Percentiles rank a stretch among this genome's conserved stretches.
These are phyloP conservation scores for Venturia carpophila DNA, from an alignment of 2,329 filamentous ascomycete species.

Conservation along the genomic window DNA sequence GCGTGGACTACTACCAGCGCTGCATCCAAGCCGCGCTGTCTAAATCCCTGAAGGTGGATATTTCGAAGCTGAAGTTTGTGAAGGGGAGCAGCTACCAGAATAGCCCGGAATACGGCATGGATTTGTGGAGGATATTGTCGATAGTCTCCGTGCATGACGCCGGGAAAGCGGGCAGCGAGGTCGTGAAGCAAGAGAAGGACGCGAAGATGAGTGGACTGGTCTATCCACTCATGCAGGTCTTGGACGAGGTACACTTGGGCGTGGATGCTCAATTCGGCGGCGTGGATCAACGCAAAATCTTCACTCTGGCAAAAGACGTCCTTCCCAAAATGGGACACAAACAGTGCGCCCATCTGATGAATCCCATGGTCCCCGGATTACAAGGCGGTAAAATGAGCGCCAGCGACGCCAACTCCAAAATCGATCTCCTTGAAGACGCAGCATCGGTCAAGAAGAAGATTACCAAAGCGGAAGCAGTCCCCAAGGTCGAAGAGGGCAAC, in stretches of 20 bases:
- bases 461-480: slow-evolving; percentile 72
- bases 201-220: slow-evolving; percentile 65
- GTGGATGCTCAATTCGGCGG: slow-evolving; percentile 84
- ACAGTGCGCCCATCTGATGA: slow-evolving; percentile 62
- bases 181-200: slow-evolving; percentile 86
- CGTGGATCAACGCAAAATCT: slow-evolving; percentile 78
- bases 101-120: slow-evolving; percentile 66
- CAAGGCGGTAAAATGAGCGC: slow-evolving; percentile 71
- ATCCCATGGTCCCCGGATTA: slow-evolving; percentile 84
- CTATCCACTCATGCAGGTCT: slow-evolving; percentile 80
- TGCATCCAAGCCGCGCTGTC: slow-evolving; percentile 65
- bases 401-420: slow-evolving; percentile 70
- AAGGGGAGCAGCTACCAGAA: slow-evolving; percentile 77
- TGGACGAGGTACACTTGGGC: slow-evolving; percentile 62
- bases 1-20: slow-evolving; percentile 75
- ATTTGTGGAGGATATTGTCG: slow-evolving; percentile 68
- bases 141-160: slow-evolving; percentile 71
- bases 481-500: slow-evolving; percentile 72
- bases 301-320: slow-evolving; percentile 75
- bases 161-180: slow-evolving; percentile 83
- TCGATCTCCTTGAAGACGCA: slow-evolving; percentile 77
- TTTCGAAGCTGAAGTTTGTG: slow-evolving; percentile 73
- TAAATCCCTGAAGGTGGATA: slow-evolving; percentile 68
- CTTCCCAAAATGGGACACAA: slow-evolving; percentile 80
- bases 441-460: slow-evolving; percentile 75